phyloP scores from a whole-genome alignment of 306 rosid genomes.

The Pyrus pyrifolia region DNA sequence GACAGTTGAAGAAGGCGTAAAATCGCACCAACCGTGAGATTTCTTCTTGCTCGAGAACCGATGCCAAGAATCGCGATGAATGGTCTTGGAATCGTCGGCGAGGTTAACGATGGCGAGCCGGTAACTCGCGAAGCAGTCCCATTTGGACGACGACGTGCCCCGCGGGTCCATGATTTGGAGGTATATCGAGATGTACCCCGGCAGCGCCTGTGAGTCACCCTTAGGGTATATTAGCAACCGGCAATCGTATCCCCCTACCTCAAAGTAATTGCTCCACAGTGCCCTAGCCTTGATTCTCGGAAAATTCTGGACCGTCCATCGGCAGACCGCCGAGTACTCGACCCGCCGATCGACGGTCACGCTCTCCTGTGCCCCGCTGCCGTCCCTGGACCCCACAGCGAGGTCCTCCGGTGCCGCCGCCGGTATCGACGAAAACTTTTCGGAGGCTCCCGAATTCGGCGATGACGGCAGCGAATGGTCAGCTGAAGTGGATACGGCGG shows the following conservation, averaged over 20 bases:
- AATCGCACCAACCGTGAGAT: slow-evolving; percentile 99
- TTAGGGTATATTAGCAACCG: slow-evolving; percentile 87
- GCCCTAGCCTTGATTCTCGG: slow-evolving; percentile 91
- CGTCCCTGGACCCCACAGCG: slow-evolving; percentile 52
- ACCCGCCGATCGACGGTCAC: slow-evolving; percentile 77
- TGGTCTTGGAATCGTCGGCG: slow-evolving; percentile 73
- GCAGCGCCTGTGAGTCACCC: slow-evolving; percentile 92
- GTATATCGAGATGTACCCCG: slow-evolving; percentile 87
- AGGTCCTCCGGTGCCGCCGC: slow-evolving; percentile 80
- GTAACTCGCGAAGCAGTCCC: slow-evolving; percentile 99
- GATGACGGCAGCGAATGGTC: slow-evolving; percentile 60
- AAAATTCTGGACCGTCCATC: slow-evolving; percentile 93
- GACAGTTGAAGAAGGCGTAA: slow-evolving; percentile 78
- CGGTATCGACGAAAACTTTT: slow-evolving; percentile 31
- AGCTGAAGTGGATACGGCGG: slow-evolving; percentile 27
- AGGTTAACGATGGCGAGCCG: slow-evolving; percentile 81
- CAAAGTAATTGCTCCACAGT: slow-evolving; percentile 97
- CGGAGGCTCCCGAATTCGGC: slow-evolving; percentile 21
- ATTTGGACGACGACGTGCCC: slow-evolving; percentile 87
- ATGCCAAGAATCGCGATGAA: slow-evolving; percentile 97
- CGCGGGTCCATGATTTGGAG: slow-evolving; percentile 99
- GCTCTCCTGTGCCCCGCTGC: slow-evolving; percentile 81
- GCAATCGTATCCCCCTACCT: slow-evolving; percentile 99
- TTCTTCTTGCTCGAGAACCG: slow-evolving; percentile 92
- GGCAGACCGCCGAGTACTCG: slow-evolving; percentile 79